Base-by-base conservation (phyloP, 495 filamentous ascomycete species). In the Hyphodiscus hymeniophilus region DNA sequence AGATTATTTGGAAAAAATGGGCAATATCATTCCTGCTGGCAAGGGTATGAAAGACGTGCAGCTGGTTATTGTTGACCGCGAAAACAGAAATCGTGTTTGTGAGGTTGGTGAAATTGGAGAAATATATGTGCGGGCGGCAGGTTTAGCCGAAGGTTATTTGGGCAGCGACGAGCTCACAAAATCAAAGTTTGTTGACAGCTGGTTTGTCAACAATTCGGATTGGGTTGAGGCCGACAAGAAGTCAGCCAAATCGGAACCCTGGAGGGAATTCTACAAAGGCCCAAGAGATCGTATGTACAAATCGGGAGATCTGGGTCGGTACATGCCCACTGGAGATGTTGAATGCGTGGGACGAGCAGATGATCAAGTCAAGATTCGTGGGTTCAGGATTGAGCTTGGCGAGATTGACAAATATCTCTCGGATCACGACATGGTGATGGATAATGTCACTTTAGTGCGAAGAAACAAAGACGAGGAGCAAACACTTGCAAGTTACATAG, bases 31-130 rank as follows among this genome's bases (percentile, higher is more conserved):
- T 23, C 87, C 91, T 0, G 89, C 82, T 23, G 92, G 92, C 23
- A 79, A 74, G 58, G 92, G 92, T 15, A 98, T 97, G 87, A 64
- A 87, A 48, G 81, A 96, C 58, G 92, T 98, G 3, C 92, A 97
- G 60, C 73, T 98, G 33, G 69, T 98, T 1, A 86, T 97, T 20
- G 88, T 97, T 17, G 80, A 95, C 63, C 82, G 85, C 5, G 77
- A 85, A 52, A 80, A 95, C 60, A 64, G 68, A 41, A 77, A 71
- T 42, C 76, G 77, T 31, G 70, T 90, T 18, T 98, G 92, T 62
- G 75, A 52, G 33, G 71, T 92, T 28, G 89, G 89, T 7, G 85
- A 95, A 56, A 75, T 82, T 15, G 89, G 90, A 20, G 89, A 97
- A 63, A 85, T 97, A 11, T 92, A 84, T 52, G 78, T 96, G 18